Conservation (phyloP, 306 rosid species). For the Castanopsis chinensis region DNA sequence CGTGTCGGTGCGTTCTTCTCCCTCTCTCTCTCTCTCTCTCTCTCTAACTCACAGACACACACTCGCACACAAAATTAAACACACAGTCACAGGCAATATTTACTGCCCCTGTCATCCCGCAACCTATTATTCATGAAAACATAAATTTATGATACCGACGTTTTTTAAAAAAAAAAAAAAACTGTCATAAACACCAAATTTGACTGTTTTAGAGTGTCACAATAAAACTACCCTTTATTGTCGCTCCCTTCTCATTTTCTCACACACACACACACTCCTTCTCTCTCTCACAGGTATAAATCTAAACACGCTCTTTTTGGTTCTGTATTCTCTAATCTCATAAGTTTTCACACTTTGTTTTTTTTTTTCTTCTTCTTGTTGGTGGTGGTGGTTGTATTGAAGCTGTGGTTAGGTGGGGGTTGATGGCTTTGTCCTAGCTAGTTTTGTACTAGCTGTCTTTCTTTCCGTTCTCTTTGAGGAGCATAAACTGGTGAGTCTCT, state of each 20-base stretch:
- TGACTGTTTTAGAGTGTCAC: conserved; percentile 34
- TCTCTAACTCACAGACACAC: background rate
- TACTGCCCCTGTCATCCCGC: conserved; percentile 23
- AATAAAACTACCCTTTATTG: conserved; percentile 25
- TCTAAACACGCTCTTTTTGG: background rate
- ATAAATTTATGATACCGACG: conserved; percentile 2
- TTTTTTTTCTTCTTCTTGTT: conserved; percentile 28
- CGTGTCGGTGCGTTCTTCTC: conserved; percentile 35
- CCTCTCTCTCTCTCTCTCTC: background rate
- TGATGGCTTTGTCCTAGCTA: conserved; percentile 33
- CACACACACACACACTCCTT: background rate
- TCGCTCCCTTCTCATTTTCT: background rate
- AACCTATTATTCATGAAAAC: conserved; percentile 7
- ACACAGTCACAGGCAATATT: conserved; percentile 7
- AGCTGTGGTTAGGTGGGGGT: conserved; percentile 41
- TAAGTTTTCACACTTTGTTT: conserved; percentile 28
- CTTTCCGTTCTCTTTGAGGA: conserved; percentile 43
- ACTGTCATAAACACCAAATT: background rate
- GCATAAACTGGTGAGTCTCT: conserved; percentile 47
- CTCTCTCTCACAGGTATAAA: background rate
- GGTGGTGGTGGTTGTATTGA: conserved; percentile 42
- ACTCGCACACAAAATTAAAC: background rate
- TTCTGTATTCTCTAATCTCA: background rate
- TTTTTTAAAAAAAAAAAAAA: background rate
- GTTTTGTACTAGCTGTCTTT: conserved; percentile 20